These are phyloP conservation scores for Spathaspora girioi DNA, from an alignment of 805 yeast species.

Conservation along the genomic window DNA sequence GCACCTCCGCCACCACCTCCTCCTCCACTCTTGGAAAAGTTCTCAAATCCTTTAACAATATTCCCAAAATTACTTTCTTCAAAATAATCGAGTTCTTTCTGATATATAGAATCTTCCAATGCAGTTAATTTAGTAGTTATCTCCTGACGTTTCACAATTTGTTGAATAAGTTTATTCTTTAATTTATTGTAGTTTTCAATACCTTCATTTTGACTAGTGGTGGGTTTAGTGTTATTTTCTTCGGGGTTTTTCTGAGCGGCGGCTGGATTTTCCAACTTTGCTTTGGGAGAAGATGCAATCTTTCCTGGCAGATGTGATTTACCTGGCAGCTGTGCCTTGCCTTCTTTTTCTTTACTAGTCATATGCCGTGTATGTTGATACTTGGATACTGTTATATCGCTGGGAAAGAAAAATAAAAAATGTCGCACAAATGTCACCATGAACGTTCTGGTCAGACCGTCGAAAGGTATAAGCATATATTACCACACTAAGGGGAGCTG, in stretches of 20 bases:
- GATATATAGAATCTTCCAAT: conserved; percentile 76
- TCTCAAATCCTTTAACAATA: conserved; percentile 89
- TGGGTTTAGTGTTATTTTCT: neutral
- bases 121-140: conserved; percentile 60
- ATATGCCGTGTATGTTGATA: neutral
- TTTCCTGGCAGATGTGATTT: conserved; percentile 2
- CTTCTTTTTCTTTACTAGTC: conserved; percentile 2
- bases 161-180: conserved; percentile 61
- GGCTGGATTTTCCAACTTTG: conserved; percentile 1
- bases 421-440: neutral
- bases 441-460: too few relatives aligned
- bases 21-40: conserved; percentile 51
- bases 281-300: conserved; percentile 3
- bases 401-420: neutral
- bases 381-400: neutral
- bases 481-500: too few relatives aligned
- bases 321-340: neutral
- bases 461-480: too few relatives aligned
- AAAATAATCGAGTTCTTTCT: conserved; percentile 73
- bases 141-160: conserved; percentile 56
- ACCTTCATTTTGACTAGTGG: neutral
- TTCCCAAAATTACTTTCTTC: conserved; percentile 73
- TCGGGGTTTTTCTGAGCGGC: conserved; percentile 1
- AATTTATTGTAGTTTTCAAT: conserved; percentile 59
- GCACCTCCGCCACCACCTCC: conserved; percentile 2